Evolutionary conservation across 2,329 filamentous ascomycete genomes (phyloP).

Genomic region (Raffaelea deltoideospora): DNA sequence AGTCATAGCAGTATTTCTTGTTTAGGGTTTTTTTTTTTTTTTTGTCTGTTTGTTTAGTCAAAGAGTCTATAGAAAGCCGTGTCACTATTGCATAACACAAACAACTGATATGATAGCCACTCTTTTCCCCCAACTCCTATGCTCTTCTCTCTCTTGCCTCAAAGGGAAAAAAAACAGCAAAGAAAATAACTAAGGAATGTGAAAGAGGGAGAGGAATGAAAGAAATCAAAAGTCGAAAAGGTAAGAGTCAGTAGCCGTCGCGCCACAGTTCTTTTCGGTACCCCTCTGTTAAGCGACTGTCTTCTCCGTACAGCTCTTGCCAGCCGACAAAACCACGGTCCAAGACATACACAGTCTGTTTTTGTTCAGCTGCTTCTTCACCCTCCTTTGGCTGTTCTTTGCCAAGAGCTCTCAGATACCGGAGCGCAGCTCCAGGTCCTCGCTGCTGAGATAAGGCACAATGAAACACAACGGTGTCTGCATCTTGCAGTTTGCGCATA

Average conservation of each 20-base stretch:
- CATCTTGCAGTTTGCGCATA: constrained; percentile 59
- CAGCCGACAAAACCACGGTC: constrained; percentile 76
- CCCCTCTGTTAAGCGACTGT: constrained; percentile 67
- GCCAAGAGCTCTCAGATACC: constrained; percentile 60
- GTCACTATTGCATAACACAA: too few species aligned
- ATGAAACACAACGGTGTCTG: constrained; percentile 82
- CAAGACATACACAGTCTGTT: constrained; percentile 66
- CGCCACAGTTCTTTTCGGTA: constrained; percentile 77
- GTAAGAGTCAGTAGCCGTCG: too few species aligned
- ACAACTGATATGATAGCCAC: too few species aligned
- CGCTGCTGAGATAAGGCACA: constrained; percentile 85
- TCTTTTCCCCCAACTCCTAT: too few species aligned
- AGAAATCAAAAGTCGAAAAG: too few species aligned
- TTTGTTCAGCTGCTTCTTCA: not conserved
- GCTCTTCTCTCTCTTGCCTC: too few species aligned
- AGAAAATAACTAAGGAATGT: not conserved
- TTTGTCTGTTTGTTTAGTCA: too few species aligned
- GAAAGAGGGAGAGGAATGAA: too few species aligned
- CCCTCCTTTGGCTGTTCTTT: not conserved
- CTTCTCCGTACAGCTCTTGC: constrained; percentile 71
- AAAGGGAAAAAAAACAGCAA: not conserved
- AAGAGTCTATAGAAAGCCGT: too few species aligned
- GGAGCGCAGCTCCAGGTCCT: constrained; percentile 69
- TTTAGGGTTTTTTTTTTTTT: too few species aligned
- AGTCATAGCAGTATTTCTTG: too few species aligned